phyloP scores from a whole-genome alignment of 1,284 basidiomycete genomes.

The Apiotrichum mycotoxinovorans region DNA sequence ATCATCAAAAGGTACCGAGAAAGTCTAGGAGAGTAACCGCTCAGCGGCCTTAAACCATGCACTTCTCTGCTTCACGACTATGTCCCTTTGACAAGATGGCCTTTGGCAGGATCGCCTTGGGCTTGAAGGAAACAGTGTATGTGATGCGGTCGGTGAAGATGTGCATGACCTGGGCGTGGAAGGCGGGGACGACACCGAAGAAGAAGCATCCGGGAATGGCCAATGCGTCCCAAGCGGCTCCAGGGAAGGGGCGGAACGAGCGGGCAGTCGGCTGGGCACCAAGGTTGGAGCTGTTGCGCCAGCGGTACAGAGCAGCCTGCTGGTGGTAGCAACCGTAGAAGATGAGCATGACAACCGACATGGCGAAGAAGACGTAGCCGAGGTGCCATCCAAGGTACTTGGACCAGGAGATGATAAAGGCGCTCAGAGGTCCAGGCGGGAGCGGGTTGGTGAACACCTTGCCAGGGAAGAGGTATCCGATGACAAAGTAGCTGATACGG shows the following conservation, averaged over 20 bases:
- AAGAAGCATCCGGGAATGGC: slow-evolving; percentile 36
- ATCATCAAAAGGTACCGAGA: background rate
- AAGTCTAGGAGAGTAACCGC: background rate
- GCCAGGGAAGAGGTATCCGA: background rate
- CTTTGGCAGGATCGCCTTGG: slow-evolving; percentile 3
- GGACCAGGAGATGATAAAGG: slow-evolving; percentile 3
- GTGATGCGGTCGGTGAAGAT: slow-evolving; percentile 37
- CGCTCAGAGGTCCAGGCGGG: background rate
- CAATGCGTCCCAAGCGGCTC: slow-evolving; percentile 23
- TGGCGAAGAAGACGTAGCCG: slow-evolving; percentile 22
- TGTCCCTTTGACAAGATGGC: background rate
- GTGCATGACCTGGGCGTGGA: slow-evolving; percentile 41
- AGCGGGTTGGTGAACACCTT: background rate
- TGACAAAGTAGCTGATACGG: slow-evolving; percentile 8
- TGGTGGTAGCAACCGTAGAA: slow-evolving; percentile 40
- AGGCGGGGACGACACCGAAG: slow-evolving; percentile 36
- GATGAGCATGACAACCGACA: slow-evolving; percentile 29
- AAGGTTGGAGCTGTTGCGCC: slow-evolving; percentile 21
- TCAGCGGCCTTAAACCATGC: background rate
- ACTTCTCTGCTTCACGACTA: background rate
- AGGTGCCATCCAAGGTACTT: slow-evolving; percentile 13
- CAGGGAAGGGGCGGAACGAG: slow-evolving; percentile 25
- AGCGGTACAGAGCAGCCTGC: slow-evolving; percentile 27
- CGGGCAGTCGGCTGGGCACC: slow-evolving; percentile 22
- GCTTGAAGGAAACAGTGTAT: slow-evolving; percentile 35